Evolutionary conservation across 495 filamentous ascomycete genomes (phyloP), one percentile per base, ranked within the genome.

Genomic region (Penicillium maclennaniae): DNA sequence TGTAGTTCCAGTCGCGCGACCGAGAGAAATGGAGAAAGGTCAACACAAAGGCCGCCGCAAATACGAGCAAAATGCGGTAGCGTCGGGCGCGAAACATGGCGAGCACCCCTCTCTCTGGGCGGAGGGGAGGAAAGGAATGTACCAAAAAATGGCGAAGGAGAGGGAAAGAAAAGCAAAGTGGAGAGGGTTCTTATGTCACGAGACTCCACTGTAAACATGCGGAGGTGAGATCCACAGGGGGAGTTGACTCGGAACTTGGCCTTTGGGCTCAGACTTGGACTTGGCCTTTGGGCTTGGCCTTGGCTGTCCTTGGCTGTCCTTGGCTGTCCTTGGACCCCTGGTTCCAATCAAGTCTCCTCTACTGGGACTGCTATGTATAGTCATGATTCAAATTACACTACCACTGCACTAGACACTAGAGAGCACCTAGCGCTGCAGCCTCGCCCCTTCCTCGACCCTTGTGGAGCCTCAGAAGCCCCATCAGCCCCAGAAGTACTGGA

Each of bases 11-110:
- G 37, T 71, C 66, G 53, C 66, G 72, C 48, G 70, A 71, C 41
- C 71, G 60, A 47, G 66, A 45, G 48, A 88, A 85, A 63, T 89
- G 82, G 58, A 89, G 79, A 19, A 92, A 68, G 15, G 83, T 70
- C 40, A 91, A 69, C 26, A 86, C 68, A 45, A 85, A 69, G 43
- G 88, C 66, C 45, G 83, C 77, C 43, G 88, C 83, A 63, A 88
- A 86, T 58, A 88, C 69, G 43, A 91, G 63, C 54, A 89, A 86
- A 43, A 86, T 75, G 48, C 90, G 84, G 61, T 90, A 92, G 69
- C 89, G 79, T 46, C 90, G 85, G 56, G 87, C 68, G 37, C 88
- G 86, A 51, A 88, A 72, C 90, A 93, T 92, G 44, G 58, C 71
- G 66, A 58, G 43, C 52, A 41, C 50, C 41, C 51, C 41, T 42